A percentile compares a stretch with the other conserved stretches of the same genome.
Evolutionary conservation across 306 rosid species (phyloP).

Genomic region (Acacia crassicarpa): DNA sequence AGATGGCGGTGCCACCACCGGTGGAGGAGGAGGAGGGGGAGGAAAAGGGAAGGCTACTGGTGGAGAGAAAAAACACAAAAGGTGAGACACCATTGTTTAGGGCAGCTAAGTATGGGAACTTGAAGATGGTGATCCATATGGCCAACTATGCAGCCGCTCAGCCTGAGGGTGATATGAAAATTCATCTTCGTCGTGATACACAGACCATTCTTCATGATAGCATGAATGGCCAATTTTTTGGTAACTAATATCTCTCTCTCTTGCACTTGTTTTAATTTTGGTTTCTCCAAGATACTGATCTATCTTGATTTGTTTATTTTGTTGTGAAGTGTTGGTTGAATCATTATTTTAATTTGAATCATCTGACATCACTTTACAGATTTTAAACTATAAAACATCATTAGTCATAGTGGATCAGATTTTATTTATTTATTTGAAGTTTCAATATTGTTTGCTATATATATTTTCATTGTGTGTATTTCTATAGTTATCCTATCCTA

Average conservation of each 20-base stretch:
- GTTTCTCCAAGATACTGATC: background rate
- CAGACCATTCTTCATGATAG: background rate
- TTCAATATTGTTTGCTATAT: too few relatives aligned
- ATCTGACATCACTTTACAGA: too few relatives aligned
- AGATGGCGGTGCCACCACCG: background rate
- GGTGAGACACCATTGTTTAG: conserved; percentile 30
- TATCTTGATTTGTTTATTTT: too few relatives aligned
- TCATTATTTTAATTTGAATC: background rate
- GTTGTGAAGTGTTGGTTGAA: background rate
- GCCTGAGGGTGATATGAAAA: background rate
- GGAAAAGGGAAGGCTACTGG: background rate
- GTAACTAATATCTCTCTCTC: background rate
- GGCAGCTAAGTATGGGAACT: conserved; percentile 23
- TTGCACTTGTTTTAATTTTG: too few relatives aligned
- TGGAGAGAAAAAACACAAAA: background rate
- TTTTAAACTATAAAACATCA: too few relatives aligned
- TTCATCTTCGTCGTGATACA: background rate
- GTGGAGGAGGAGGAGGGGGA: background rate
- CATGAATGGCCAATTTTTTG: background rate
- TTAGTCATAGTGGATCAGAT: too few relatives aligned
- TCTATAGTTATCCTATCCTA: too few relatives aligned
- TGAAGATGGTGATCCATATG: background rate
- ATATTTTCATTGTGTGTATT: too few relatives aligned
- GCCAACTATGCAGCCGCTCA: background rate
- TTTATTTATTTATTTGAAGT: too few relatives aligned